A percentile compares a stretch with the other conserved stretches of the same genome.
Conservation (phyloP, 2,329 filamentous ascomycete genomes). For the Canariomyces notabilis region DNA sequence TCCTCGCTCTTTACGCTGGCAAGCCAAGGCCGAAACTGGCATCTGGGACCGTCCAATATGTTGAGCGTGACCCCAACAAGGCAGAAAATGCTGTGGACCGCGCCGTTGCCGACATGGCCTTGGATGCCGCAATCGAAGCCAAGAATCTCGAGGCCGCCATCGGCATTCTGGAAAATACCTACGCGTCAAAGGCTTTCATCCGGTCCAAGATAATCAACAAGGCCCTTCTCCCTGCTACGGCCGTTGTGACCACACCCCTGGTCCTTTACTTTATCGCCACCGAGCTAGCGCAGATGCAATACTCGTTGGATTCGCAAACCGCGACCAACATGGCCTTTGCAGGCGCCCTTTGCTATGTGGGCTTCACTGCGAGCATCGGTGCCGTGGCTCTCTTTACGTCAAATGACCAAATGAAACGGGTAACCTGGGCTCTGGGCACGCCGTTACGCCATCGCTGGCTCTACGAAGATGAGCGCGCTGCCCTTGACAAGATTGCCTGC, state of each 20-base stretch:
- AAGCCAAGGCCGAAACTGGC: slow-evolving; percentile 68
- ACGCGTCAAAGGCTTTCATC: slow-evolving; percentile 60
- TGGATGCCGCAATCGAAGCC: slow-evolving; percentile 73
- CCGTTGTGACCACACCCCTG: slow-evolving; percentile 54
- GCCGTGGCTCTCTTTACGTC: slow-evolving; percentile 77
- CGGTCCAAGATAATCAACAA: slow-evolving; percentile 63
- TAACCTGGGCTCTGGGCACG: slow-evolving; percentile 82
- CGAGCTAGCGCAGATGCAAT: slow-evolving; percentile 61
- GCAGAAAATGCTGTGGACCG: slow-evolving; percentile 67
- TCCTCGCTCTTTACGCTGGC: slow-evolving; percentile 75
- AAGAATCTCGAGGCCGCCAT: slow-evolving; percentile 75
- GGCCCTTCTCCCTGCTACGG: slow-evolving; percentile 54
- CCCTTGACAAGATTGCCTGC: slow-evolving; percentile 77
- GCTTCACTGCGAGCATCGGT: slow-evolving; percentile 75
- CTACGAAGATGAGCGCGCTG: slow-evolving; percentile 82
- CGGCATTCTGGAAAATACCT: slow-evolving; percentile 66
- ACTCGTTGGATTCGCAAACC: slow-evolving; percentile 68
- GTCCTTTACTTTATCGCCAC: slow-evolving; percentile 67
- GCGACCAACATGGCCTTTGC: slow-evolving; percentile 76
- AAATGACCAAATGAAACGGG: slow-evolving; percentile 92
- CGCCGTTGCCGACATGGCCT: slow-evolving; percentile 65
- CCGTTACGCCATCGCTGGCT: slow-evolving; percentile 78
- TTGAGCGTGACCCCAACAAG: slow-evolving; percentile 60
- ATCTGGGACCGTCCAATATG: slow-evolving; percentile 55
- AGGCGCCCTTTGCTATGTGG: slow-evolving; percentile 77